Base-by-base conservation (phyloP, 257 asterid genomes). In the Phtheirospermum japonicum region DNA sequence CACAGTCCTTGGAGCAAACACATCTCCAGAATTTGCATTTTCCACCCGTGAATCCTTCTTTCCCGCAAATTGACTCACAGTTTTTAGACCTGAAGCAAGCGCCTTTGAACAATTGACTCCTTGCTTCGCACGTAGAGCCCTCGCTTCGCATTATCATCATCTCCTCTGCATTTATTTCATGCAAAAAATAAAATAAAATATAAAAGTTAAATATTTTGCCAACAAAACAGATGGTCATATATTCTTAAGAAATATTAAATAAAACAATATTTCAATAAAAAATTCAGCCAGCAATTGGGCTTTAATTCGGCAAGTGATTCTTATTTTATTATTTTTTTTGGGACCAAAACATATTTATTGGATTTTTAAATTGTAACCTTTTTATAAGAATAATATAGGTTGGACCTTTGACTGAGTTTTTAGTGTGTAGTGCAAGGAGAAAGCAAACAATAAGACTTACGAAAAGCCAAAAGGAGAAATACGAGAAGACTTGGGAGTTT, bases 21-120 rank as follows among this genome's bases (percentile, higher is more conserved):
- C 77, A 72, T 23, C 8, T 53, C 4, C 43, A 52, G 34, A 9
- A 8, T 45, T 53, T 45, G 50, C 77, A 72, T 1, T 26, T 19
- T 26, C 73, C 77, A 18, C 7, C 16, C 6, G 4, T 0, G 30
- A 18, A 72, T 0, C 69, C 66, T 61, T 72, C 77, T 36, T 50
- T 61, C 69, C 32, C 58, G 45, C 77, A 73, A 36, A 67, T 56
- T 4, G 73, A 3, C 2, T 9, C 57, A 31, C 77, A 66, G 30
- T 73, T 62, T 13, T 3, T 2, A 14, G 11, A 1, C 4, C 70
- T 61, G 19, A 72, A 53, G 66, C 77, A 73, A 19, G 46, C 17
- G 5, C 77, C 77, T 0, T 1, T 48, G 31, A 61, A 73, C 2
- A 34, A 36, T 0, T 62, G 73, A n/a, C 77, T 73, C 2, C 18